Conservation (phyloP, 2,329 filamentous ascomycete genomes). For the Rosellinia necatrix region DNA sequence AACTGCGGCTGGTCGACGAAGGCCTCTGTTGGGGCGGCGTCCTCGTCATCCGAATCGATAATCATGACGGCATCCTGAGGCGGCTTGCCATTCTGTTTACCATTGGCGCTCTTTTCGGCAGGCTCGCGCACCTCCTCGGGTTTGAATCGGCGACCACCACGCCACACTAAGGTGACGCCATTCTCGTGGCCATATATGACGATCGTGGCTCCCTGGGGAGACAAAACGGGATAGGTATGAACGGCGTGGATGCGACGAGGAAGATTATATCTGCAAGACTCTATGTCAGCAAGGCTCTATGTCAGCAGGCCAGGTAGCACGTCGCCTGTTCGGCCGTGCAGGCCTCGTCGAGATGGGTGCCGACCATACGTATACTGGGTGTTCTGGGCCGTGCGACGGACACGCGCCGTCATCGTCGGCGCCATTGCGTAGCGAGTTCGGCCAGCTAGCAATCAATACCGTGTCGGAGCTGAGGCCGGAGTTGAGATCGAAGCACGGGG, state of each 20-base stretch:
- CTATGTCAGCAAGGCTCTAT: conserved; percentile 17
- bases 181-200: conserved; percentile 67
- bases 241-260: conserved; percentile 62
- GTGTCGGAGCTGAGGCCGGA: no score
- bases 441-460: no score
- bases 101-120: conserved; percentile 37
- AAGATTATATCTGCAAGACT: conserved; percentile 58
- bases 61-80: conserved; percentile 62
- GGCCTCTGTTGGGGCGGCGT: conserved; percentile 36
- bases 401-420: conserved; percentile 37
- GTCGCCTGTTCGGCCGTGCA: not conserved
- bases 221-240: conserved; percentile 64
- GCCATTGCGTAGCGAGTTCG: conserved; percentile 32
- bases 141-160: conserved; percentile 65
- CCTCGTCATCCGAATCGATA: conserved; percentile 67
- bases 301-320: not conserved
- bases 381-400: conserved; percentile 45
- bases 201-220: conserved; percentile 66
- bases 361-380: conserved; percentile 43
- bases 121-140: conserved; percentile 42
- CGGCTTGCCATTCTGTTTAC: conserved; percentile 56
- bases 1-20: conserved; percentile 63
- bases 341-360: not conserved
- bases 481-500: no score
- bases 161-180: conserved; percentile 65